Evolutionary conservation across 2,329 filamentous ascomycete species (phyloP), one percentile per base, ranked within the genome.

Genomic region (Cercospora sp.): DNA sequence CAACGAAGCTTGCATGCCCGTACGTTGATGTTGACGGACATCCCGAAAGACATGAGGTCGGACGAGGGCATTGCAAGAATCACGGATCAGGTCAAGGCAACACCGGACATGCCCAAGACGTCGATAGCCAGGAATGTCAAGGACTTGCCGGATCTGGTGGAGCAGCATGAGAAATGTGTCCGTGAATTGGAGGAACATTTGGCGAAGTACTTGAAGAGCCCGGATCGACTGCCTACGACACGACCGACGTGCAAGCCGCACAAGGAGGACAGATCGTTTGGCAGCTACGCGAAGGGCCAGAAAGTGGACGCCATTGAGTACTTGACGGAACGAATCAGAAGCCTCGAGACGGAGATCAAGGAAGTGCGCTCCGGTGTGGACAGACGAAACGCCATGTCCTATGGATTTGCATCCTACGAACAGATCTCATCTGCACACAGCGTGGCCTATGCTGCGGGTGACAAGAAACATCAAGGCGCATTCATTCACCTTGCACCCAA

Each of bases 281-380:
- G 68, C 13, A 86, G 88, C 0, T 89, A 88, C 73, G 84, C 89
- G 26, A 87, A 86, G 36, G 87, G 87, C 13, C 88, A 91, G 72
- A 94, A 93, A 77, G 87, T 98, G 4, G 95, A 99, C 77, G 93
- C 95, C 18, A 98, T 99, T 75, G 92, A 97, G 70, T 98, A 97
- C 75, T 84, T 97, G 64, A 96, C 93, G 0, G 87, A 90, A 63
- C 89, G 94, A 18, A 97, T 99, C 76, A 89, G 89, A 73, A 86
- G 90, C 59, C 85, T 99, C 40, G 94, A 98, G 78, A 79, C 88
- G 10, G 88, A 96, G 76, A 93, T 99, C 80, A 92, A 91, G 76
- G 89, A 95, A 70, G 91, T 94, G 1, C 89, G 95, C 12, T 86
- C 88, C 45, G 89, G 89, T 0, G 89, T 99, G 7, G 94, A 98